These are phyloP conservation scores for Fusarium irregulare DNA, from an alignment of 2,329 filamentous ascomycete species.

Conservation along the genomic window DNA sequence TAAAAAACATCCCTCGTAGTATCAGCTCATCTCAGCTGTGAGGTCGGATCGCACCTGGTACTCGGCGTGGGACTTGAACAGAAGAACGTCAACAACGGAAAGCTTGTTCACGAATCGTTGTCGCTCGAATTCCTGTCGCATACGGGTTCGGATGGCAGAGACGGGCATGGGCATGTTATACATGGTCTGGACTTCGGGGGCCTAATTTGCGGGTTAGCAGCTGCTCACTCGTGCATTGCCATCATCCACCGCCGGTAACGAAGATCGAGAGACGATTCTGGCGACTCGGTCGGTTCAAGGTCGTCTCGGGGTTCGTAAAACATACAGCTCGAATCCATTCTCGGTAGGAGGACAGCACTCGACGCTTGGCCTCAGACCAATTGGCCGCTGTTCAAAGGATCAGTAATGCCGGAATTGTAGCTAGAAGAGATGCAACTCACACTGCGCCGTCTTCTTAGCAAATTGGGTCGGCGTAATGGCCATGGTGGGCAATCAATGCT, in stretches of 20 bases:
- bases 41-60: slow-evolving; percentile 76
- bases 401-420: slow-evolving; percentile 47
- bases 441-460: slow-evolving; percentile 81
- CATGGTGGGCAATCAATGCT: slow-evolving; percentile 68
- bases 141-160: slow-evolving; percentile 87
- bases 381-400: slow-evolving; percentile 74
- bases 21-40: slow-evolving; percentile 67
- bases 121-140: slow-evolving; percentile 96
- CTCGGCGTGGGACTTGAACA: slow-evolving; percentile 92
- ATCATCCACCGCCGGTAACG: neutral
- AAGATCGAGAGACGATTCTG: neutral
- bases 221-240: neutral
- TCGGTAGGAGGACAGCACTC: slow-evolving; percentile 90
- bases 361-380: slow-evolving; percentile 87
- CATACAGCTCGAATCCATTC: slow-evolving; percentile 97
- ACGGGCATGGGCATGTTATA: slow-evolving; percentile 93
- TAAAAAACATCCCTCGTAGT: slow-evolving; percentile 1
- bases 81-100: slow-evolving; percentile 85
- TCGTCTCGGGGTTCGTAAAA: slow-evolving; percentile 46
- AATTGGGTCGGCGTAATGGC: slow-evolving; percentile 94
- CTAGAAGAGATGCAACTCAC: slow-evolving; percentile 61
- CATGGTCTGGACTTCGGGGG: slow-evolving; percentile 96
- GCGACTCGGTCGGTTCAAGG: neutral
- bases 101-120: slow-evolving; percentile 94
- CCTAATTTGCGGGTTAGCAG: slow-evolving; percentile 64